Base-by-base conservation (phyloP, 805 yeast species). In the Blastobotrys mokoenaii region DNA sequence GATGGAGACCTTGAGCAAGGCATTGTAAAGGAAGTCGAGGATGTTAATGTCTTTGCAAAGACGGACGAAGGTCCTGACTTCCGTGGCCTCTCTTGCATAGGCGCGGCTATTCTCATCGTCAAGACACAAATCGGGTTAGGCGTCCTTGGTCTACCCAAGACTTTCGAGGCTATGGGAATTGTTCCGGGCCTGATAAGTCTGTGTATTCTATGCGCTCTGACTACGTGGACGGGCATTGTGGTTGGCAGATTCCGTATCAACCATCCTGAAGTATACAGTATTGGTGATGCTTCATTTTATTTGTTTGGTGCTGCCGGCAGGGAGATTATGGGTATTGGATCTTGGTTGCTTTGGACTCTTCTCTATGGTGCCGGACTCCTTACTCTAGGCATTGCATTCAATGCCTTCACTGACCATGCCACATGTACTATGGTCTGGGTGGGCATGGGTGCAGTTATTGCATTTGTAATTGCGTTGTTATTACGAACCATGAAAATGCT, bases 71-170 rank as follows among this genome's bases (percentile, higher is more conserved):
- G 46, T 7, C 46, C 46, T 4, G 46, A 43, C 30, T 43, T 43
- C 29, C 46, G 46, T 3, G 46, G 46, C 3, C 30, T 43, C 9
- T 37, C 41, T 5, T 38, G 46, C 22, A 5, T 36, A 3, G 46
- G 46, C 2, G 46, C 46, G 7, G 46, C 46, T 14, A 41, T 31
- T 7, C 40, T 43, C 12, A 43, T 43, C 37, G 30, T 41, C 15
- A 43, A 43, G 18, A 20, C 41, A 3, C 46, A 43, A 25, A 36
- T 43, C 11, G 46, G 46, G 15, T 36, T 43, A 7, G 46, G 46
- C 10, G 46, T 43, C 15, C 36, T 43, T 8, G 41, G 46, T 29
- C 34, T 43, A 6, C 46, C 46, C 8, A 20, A 27, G 31, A 43
- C 46, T 5, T 43, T 43, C 18, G 29, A 37, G 40, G 37, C 37